Percentiles rank a stretch among this genome's conserved stretches.
Conservation (phyloP, 1,139 yeast genomes). For the Yamadazyma buinensis region DNA sequence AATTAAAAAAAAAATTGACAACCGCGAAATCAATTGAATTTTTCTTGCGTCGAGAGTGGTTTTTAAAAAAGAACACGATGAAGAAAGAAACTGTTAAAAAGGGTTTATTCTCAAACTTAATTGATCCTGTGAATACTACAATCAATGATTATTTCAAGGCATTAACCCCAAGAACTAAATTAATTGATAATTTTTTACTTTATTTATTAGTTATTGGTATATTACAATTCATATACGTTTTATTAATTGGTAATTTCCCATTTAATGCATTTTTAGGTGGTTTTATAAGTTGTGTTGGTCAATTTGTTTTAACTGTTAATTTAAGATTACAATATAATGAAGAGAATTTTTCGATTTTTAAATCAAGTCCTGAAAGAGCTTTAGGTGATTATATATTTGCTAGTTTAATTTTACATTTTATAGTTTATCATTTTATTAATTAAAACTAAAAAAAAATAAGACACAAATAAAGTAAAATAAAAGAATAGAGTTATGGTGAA, state of each 20-base stretch:
- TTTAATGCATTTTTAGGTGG: conserved; percentile 97
- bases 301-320: conserved; percentile 81
- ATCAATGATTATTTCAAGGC: conserved; percentile 40
- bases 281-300: conserved; percentile 89
- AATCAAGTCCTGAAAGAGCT: conserved; percentile 71
- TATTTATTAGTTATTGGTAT: conserved; percentile 74
- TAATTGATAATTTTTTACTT: conserved; percentile 74
- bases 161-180: conserved; percentile 48
- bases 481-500: background rate
- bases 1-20: too few relatives aligned
- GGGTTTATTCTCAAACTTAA: conserved; percentile 8
- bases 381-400: conserved; percentile 89
- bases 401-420: conserved; percentile 82
- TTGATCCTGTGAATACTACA: conserved; percentile 34
- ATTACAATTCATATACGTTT: conserved; percentile 73
- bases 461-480: background rate
- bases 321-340: conserved; percentile 65
- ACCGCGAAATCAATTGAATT: too few relatives aligned
- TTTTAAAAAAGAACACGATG: conserved; percentile 1
- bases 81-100: background rate
- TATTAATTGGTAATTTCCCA: conserved; percentile 85
- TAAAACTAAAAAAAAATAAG: conserved; percentile 17
- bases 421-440: conserved; percentile 87
- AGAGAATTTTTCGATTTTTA: conserved; percentile 11
- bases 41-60: background rate